Conservation (phyloP, 2,329 filamentous ascomycete genomes). For the Plectosphaerella cucumerina region DNA sequence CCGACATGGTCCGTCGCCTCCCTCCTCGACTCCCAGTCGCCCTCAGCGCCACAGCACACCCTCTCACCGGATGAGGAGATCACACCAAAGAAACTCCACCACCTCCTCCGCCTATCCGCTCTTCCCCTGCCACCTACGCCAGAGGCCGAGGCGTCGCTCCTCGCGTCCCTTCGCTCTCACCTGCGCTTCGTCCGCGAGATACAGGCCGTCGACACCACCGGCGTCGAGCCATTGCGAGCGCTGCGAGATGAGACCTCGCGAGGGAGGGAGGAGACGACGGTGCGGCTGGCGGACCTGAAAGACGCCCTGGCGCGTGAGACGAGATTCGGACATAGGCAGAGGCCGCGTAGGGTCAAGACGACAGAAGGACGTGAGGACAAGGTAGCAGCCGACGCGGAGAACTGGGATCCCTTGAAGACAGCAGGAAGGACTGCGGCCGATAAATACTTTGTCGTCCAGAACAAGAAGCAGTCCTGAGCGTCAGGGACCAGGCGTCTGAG, state of each 20-base stretch:
- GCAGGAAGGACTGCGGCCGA: conserved; percentile 61
- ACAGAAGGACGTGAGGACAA: background rate
- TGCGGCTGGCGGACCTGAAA: conserved; percentile 54
- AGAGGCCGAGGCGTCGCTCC: conserved; percentile 65
- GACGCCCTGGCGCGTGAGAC: conserved; percentile 57
- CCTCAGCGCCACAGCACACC: conserved; percentile 14
- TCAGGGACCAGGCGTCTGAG: too few species aligned
- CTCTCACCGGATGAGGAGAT: conserved; percentile 37
- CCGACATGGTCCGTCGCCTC: conserved; percentile 83
- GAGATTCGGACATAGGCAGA: conserved; percentile 49
- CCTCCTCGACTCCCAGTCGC: conserved; percentile 47
- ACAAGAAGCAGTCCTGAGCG: conserved; percentile 28
- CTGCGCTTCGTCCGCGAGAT: conserved; percentile 88
- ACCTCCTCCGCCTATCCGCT: conserved; percentile 85
- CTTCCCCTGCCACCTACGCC: conserved; percentile 65
- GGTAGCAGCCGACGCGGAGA: conserved; percentile 45
- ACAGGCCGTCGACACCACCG: conserved; percentile 70
- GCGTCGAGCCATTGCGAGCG: conserved; percentile 68
- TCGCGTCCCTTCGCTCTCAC: conserved; percentile 73
- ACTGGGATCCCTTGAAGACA: conserved; percentile 67
- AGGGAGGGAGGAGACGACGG: conserved; percentile 50
- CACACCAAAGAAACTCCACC: conserved; percentile 65
- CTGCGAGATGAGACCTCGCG: conserved; percentile 74
- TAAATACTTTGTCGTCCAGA: conserved; percentile 74
- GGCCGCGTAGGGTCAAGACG: conserved; percentile 29